Evolutionary conservation across 805 yeast species (phyloP).

Genomic region (Hanseniaspora lindneri): DNA sequence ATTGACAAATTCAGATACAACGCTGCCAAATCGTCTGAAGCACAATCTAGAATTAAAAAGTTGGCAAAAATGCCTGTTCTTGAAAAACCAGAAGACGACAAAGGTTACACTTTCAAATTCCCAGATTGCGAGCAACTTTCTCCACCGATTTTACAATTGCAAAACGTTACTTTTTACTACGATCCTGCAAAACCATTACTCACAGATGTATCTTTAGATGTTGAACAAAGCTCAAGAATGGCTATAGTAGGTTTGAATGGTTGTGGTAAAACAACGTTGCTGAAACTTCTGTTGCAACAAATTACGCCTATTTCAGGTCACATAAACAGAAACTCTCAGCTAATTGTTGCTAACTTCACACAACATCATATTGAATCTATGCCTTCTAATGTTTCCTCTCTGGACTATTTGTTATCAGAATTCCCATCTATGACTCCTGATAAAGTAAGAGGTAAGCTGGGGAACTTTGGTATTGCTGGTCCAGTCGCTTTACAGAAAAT

Average conservation of each 20-base stretch:
- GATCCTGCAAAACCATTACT: slow-evolving; percentile 50
- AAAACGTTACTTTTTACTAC: slow-evolving; percentile 80
- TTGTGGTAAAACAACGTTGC: slow-evolving; percentile 93
- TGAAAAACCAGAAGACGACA: slow-evolving; percentile 91
- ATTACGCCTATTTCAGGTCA: slow-evolving; percentile 65
- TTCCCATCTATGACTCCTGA: slow-evolving; percentile 93
- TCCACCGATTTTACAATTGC: slow-evolving; percentile 85
- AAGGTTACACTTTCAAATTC: slow-evolving; percentile 70
- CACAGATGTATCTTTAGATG: slow-evolving; percentile 71
- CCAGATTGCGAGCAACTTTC: slow-evolving; percentile 90
- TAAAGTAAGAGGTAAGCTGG: slow-evolving; percentile 91
- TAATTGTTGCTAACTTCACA: slow-evolving; percentile 92
- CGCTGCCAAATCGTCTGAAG: slow-evolving; percentile 95
- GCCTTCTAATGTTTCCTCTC: slow-evolving; percentile 78
- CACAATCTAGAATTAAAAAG: slow-evolving; percentile 94
- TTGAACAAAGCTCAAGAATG: slow-evolving; percentile 86
- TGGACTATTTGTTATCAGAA: slow-evolving; percentile 80
- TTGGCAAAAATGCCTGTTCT: slow-evolving; percentile 85
- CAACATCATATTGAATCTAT: slow-evolving; percentile 98
- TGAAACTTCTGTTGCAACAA: slow-evolving; percentile 73
- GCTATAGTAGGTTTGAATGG: slow-evolving; percentile 99
- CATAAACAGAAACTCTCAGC: slow-evolving; percentile 67
- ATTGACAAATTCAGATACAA: slow-evolving; percentile 94
- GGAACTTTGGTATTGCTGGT: slow-evolving; percentile 95
- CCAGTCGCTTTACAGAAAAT: slow-evolving; percentile 84